These are phyloP conservation scores for Pleurotus salmoneostramineus DNA, from an alignment of 768 basidiomycete genomes.

Conservation along the genomic window DNA sequence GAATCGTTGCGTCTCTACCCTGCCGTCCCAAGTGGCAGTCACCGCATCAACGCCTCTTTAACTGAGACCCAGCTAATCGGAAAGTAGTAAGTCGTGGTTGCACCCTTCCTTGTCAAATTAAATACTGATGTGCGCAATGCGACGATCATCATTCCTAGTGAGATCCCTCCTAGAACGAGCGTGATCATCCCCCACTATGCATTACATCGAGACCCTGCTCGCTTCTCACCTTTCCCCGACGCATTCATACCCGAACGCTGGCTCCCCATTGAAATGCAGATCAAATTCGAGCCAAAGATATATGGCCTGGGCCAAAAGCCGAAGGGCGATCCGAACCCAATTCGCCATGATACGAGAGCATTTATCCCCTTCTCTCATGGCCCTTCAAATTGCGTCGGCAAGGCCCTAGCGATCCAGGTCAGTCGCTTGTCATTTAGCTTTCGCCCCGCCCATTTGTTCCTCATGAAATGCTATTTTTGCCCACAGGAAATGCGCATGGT, in stretches of 20 bases:
- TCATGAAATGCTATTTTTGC: constrained; percentile 12
- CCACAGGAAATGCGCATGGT: constrained; percentile 33
- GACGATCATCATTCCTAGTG: constrained; percentile 20
- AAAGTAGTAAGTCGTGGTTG: constrained; percentile 26
- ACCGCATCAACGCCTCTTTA: background rate
- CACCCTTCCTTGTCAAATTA: background rate
- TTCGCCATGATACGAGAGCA: constrained; percentile 27
- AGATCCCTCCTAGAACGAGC: constrained; percentile 36
- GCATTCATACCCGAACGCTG: constrained; percentile 40
- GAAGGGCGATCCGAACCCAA: constrained; percentile 15
- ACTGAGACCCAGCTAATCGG: constrained; percentile 32
- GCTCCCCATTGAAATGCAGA: constrained; percentile 22
- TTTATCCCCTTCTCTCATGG: constrained; percentile 44
- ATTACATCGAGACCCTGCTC: constrained; percentile 38
- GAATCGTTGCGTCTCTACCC: constrained; percentile 44
- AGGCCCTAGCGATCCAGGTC: constrained; percentile 32
- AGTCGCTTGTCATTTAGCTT: background rate
- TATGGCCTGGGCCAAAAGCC: constrained; percentile 7
- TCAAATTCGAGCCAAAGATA: constrained; percentile 25
- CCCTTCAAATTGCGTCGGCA: constrained; percentile 40
- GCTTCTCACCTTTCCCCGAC: constrained; percentile 36
- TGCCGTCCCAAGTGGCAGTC: constrained; percentile 34
- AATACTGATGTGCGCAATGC: background rate
- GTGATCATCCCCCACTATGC: constrained; percentile 35
- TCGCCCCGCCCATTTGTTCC: constrained; percentile 3